Percentiles rank a stretch among this genome's conserved stretches.
Evolutionary conservation across 2,329 filamentous ascomycete species (phyloP).

Genomic region (Dactylonectria macrodidyma): DNA sequence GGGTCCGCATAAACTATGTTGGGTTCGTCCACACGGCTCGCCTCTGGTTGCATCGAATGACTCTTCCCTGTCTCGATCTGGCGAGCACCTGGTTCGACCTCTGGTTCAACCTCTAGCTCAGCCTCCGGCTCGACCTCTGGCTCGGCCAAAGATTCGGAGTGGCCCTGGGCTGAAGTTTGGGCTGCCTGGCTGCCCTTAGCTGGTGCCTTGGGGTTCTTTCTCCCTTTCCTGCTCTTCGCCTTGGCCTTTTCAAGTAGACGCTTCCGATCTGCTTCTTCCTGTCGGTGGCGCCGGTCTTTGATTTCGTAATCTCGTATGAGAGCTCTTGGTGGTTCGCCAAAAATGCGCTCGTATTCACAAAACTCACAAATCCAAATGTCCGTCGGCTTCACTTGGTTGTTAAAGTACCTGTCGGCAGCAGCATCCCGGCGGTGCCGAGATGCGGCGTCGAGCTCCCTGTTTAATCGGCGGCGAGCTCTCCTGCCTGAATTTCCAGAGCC

Average conservation of each 20-base stretch:
- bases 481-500: slow-evolving; percentile 54
- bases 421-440: slow-evolving; percentile 84
- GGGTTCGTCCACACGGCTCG: slow-evolving; percentile 54
- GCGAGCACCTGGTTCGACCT: slow-evolving; percentile 39
- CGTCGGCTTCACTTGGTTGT: slow-evolving; percentile 77
- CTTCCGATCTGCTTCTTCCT: slow-evolving; percentile 87
- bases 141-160: slow-evolving; percentile 42
- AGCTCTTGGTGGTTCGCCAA: slow-evolving; percentile 87
- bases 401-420: slow-evolving; percentile 82
- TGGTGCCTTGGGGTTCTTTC: slow-evolving; percentile 77
- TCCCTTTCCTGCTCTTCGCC: slow-evolving; percentile 91
- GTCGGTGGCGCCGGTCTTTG: slow-evolving; percentile 89
- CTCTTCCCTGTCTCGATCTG: slow-evolving; percentile 47
- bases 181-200: slow-evolving; percentile 48
- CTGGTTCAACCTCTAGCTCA: slow-evolving; percentile 5
- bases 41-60: slow-evolving; percentile 58
- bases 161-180: slow-evolving; percentile 43
- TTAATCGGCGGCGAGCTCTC: slow-evolving; percentile 76
- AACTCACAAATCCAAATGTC: slow-evolving; percentile 98
- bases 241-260: slow-evolving; percentile 92
- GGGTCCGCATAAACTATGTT: slow-evolving; percentile 48
- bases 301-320: slow-evolving; percentile 94
- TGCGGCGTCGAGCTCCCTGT: slow-evolving; percentile 80
- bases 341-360: slow-evolving; percentile 97
- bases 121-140: slow-evolving; percentile 12